Evolutionary conservation across 2,329 filamentous ascomycete genomes (phyloP).

Genomic region (Aspergillus pseudoglaucus): DNA sequence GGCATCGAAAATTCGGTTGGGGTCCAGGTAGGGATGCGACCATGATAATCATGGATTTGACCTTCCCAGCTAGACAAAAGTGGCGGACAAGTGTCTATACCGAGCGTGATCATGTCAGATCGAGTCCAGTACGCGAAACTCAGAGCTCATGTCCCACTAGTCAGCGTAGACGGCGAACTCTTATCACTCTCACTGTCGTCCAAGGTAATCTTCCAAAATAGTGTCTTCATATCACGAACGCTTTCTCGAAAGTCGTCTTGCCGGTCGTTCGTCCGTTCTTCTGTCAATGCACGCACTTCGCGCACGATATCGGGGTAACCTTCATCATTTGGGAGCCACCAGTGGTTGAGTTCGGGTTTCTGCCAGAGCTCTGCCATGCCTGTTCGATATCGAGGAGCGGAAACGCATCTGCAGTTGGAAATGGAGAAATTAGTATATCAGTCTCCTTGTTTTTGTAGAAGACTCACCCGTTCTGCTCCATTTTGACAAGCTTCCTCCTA

Average conservation of each 20-base stretch:
- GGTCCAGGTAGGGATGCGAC: too few relatives aligned
- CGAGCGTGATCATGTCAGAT: too few relatives aligned
- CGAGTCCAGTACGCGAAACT: too few relatives aligned
- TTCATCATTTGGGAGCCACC: constrained; percentile 87
- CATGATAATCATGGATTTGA: too few relatives aligned
- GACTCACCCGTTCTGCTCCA: constrained; percentile 70
- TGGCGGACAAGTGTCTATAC: too few relatives aligned
- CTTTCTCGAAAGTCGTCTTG: constrained; percentile 53
- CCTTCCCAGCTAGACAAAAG: too few relatives aligned
- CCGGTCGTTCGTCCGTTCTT: constrained; percentile 60
- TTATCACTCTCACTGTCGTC: constrained; percentile 32
- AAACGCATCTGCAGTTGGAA: constrained; percentile 63
- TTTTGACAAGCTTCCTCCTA: constrained; percentile 66
- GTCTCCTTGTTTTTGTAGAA: constrained; percentile 1
- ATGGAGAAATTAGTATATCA: constrained; percentile 1
- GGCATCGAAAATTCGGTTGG: too few relatives aligned
- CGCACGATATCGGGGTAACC: constrained; percentile 67
- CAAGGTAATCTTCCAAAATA: constrained; percentile 61
- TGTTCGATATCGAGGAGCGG: constrained; percentile 64
- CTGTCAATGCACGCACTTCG: constrained; percentile 71
- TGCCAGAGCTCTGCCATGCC: constrained; percentile 72
- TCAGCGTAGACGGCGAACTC: constrained; percentile 17
- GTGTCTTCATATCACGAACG: constrained; percentile 65
- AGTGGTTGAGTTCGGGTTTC: constrained; percentile 63
- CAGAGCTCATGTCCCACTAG: constrained; percentile 1